Conservation (phyloP, 2,329 filamentous ascomycete genomes). For the Penicillium sp. region DNA sequence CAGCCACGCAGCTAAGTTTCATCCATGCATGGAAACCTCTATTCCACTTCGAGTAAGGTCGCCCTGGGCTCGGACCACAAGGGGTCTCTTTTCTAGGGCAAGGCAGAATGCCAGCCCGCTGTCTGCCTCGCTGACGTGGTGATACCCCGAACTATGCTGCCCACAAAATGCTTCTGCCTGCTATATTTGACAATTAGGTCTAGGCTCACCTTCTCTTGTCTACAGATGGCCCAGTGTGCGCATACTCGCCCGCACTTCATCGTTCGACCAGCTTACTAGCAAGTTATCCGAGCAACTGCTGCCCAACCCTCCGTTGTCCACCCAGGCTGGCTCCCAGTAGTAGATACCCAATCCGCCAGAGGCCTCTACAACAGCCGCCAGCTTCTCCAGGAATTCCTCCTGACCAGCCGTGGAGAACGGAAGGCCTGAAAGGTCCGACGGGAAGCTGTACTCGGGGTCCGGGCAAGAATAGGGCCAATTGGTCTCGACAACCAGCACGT, state of each 20-base stretch:
- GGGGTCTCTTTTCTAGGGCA: conserved; percentile 3
- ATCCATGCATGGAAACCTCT: conserved; percentile 6
- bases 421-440: conserved; percentile 55
- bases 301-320: conserved; percentile 60
- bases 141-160: background rate
- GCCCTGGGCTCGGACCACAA: conserved; percentile 1
- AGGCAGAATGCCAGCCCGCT: conserved; percentile 13
- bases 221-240: conserved; percentile 53
- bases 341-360: conserved; percentile 58
- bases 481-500: conserved; percentile 64
- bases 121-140: conserved; percentile 13
- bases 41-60: conserved; percentile 9
- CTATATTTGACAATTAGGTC: background rate
- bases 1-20: conserved; percentile 30
- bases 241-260: conserved; percentile 55
- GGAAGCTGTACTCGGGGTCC: conserved; percentile 55
- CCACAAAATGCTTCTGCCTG: conserved; percentile 5
- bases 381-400: conserved; percentile 55
- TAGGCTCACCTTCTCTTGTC: background rate
- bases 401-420: conserved; percentile 62
- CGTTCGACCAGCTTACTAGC: conserved; percentile 53
- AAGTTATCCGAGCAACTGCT: conserved; percentile 63
- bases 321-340: conserved; percentile 72
- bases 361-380: conserved; percentile 55
- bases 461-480: conserved; percentile 66